Conservation (phyloP, 2,329 filamentous ascomycete species). For the Stagonosporopsis vannaccii region DNA sequence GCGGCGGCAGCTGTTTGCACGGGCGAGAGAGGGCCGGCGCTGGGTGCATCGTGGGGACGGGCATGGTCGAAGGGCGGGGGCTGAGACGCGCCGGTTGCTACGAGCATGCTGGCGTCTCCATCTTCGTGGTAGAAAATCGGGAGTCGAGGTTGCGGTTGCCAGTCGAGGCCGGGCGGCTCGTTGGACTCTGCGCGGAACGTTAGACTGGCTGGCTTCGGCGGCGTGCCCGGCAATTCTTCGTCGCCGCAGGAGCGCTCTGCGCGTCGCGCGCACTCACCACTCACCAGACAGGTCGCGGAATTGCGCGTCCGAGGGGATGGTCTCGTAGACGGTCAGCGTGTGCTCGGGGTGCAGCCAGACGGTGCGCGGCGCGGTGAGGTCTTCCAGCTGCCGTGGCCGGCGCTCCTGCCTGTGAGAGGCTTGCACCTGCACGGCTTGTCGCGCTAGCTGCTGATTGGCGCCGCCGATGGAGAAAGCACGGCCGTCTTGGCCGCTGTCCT, state of each 20-base stretch:
- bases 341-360: neutral
- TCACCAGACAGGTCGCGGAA: constrained; percentile 2
- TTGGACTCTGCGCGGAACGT: constrained; percentile 17
- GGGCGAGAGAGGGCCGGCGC: constrained; percentile 25
- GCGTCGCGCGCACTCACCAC: constrained; percentile 19
- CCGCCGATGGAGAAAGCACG: neutral
- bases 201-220: constrained; percentile 12
- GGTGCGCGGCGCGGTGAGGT: constrained; percentile 11
- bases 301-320: neutral
- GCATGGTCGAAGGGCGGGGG: constrained; percentile 27
- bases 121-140: constrained; percentile 24
- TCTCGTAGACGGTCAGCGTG: neutral
- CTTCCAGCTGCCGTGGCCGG: constrained; percentile 1
- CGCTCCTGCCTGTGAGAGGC: constrained; percentile 22
- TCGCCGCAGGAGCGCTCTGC: constrained; percentile 1
- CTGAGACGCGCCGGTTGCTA: constrained; percentile 32
- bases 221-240: constrained; percentile 10
- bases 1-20: constrained; percentile 30
- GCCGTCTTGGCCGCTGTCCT: neutral
- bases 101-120: constrained; percentile 44
- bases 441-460: constrained; percentile 22
- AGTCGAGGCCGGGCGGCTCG: neutral
- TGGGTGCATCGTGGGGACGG: constrained; percentile 35
- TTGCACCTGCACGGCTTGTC: constrained; percentile 11
- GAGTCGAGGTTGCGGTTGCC: constrained; percentile 1